Conservation (phyloP, 2,329 filamentous ascomycete genomes). For the Aspergillus sp. region DNA sequence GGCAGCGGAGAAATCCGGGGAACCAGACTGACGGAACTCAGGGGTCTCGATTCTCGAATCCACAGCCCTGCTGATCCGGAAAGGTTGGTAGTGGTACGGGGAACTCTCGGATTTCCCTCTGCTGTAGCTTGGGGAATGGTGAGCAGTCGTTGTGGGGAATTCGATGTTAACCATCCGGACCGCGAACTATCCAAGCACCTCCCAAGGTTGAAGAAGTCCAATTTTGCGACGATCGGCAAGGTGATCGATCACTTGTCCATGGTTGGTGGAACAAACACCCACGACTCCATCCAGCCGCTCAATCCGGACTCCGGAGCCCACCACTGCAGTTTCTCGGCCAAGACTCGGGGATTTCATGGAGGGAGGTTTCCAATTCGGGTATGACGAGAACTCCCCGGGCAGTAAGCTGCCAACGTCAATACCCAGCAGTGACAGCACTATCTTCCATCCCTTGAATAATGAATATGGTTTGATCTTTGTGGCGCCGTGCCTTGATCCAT, state of each 20-base stretch:
- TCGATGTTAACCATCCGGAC: neutral
- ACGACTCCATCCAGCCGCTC: neutral
- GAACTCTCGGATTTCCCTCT: constrained; percentile 1
- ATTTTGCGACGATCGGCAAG: neutral
- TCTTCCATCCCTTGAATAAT: neutral
- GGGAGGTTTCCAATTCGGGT: too few species aligned
- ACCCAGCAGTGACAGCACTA: neutral
- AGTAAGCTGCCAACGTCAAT: neutral
- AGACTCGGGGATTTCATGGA: constrained; percentile 10
- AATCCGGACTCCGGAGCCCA: constrained; percentile 1
- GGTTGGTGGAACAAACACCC: constrained; percentile 2
- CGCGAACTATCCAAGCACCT: neutral
- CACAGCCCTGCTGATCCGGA: neutral
- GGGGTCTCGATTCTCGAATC: neutral
- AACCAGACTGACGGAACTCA: neutral
- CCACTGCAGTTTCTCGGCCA: constrained; percentile 15
- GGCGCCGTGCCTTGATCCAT: neutral
- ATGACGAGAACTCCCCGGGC: neutral
- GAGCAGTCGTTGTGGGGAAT: neutral
- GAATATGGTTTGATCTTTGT: neutral
- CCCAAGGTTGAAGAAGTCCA: neutral
- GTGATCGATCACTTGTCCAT: neutral
- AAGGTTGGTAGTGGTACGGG: neutral
- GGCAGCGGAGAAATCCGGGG: neutral
- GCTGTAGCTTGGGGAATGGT: neutral